Conservation (phyloP, 164 flowering plant genomes). For the Tetrastigma voinierianum region DNA sequence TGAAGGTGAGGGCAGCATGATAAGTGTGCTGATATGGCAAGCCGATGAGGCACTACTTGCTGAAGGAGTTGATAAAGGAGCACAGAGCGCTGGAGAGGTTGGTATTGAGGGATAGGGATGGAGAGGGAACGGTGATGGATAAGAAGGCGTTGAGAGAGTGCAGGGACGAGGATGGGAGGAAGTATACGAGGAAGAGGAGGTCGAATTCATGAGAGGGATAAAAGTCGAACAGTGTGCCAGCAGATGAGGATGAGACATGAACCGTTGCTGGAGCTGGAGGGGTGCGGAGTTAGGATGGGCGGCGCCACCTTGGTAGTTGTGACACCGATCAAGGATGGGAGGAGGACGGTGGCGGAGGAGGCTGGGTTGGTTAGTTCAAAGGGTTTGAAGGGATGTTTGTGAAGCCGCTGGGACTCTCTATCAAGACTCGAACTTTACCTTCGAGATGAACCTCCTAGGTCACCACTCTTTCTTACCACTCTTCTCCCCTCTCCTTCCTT, state of each 20-base stretch:
- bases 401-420: slow-evolving; percentile 31
- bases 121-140: slow-evolving; percentile 46
- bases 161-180: slow-evolving; percentile 21
- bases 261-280: slow-evolving; percentile 24
- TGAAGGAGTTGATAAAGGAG: slow-evolving; percentile 35
- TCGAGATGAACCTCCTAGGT: slow-evolving; percentile 69
- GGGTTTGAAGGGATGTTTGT: slow-evolving; percentile 32
- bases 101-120: slow-evolving; percentile 42
- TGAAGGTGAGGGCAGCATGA: slow-evolving; percentile 49
- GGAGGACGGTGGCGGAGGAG: slow-evolving; percentile 19
- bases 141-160: slow-evolving; percentile 28
- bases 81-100: slow-evolving; percentile 32
- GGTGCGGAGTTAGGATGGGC: slow-evolving; percentile 30
- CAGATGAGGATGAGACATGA: slow-evolving; percentile 56
- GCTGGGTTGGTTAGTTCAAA: slow-evolving; percentile 23
- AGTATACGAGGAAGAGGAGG: slow-evolving; percentile 11
- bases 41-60: slow-evolving; percentile 45
- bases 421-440: slow-evolving; percentile 37
- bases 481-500: too few species aligned
- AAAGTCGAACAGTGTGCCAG: slow-evolving; percentile 41
- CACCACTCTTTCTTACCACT: too few species aligned
- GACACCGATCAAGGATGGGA: slow-evolving; percentile 19
- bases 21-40: slow-evolving; percentile 52
- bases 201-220: slow-evolving; percentile 15
- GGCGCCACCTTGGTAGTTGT: slow-evolving; percentile 56